A percentile compares a stretch with the other conserved stretches of the same genome.
Evolutionary conservation across 192 early-diverging fungal genomes (phyloP).

Genomic region (Backusella tarrabulga): DNA sequence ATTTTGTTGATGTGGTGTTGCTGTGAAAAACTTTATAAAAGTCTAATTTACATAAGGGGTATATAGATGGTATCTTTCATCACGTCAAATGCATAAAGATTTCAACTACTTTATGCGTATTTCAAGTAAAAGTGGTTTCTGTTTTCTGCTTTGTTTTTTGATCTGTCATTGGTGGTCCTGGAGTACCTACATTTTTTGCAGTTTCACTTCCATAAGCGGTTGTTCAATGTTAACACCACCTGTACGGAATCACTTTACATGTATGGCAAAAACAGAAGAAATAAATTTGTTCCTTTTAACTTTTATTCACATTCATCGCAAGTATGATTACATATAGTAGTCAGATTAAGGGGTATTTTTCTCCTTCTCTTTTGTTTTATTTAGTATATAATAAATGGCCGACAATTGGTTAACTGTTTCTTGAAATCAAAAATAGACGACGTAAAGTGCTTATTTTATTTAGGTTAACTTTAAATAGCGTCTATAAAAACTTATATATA

Average conservation of each 20-base stretch:
- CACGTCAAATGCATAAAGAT: too few relatives aligned
- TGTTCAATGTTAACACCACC: not conserved
- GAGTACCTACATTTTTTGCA: not conserved
- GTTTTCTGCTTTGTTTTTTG: not conserved
- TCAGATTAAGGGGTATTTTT: not conserved
- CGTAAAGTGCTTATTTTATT: not conserved
- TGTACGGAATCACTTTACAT: not conserved
- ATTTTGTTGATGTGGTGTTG: not conserved
- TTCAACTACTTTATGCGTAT: not conserved
- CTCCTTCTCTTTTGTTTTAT: not conserved
- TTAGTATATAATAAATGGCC: not conserved
- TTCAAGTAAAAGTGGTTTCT: not conserved
- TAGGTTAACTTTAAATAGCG: not conserved
- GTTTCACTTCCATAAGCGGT: slow-evolving; percentile 1
- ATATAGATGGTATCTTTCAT: not conserved
- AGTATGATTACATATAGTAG: not conserved
- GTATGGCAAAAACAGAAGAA: not conserved
- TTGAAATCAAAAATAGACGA: not conserved
- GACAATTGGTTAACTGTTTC: not conserved
- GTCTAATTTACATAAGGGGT: not conserved
- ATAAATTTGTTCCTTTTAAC: not conserved
- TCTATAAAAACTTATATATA: not conserved
- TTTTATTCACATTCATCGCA: not conserved
- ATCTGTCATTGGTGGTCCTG: not conserved
- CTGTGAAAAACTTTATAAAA: not conserved